Evolutionary conservation across 371 early-diverging fungal genomes (phyloP).

Genomic region (Entomophthora muscae): DNA sequence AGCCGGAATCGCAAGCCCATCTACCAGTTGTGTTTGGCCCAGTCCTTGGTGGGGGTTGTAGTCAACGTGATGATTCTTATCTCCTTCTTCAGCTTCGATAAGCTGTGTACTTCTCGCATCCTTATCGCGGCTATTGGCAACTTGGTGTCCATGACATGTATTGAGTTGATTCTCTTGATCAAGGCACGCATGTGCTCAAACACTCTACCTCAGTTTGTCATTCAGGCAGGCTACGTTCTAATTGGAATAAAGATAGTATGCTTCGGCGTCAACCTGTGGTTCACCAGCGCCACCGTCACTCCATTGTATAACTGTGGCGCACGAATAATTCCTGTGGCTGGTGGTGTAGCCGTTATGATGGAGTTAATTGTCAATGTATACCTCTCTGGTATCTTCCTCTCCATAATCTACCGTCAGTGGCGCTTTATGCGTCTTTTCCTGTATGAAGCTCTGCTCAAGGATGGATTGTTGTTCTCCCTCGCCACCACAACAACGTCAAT

Average conservation of each 20-base stretch:
- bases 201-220: not conserved
- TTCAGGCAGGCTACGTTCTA: not conserved
- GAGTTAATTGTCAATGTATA: slow-evolving; percentile 7
- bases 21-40: slow-evolving; percentile 8
- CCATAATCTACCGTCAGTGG: slow-evolving; percentile 8
- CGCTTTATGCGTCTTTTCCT: not conserved
- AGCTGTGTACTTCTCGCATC: slow-evolving; percentile 3
- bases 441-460: slow-evolving; percentile 5
- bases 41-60: slow-evolving; percentile 6
- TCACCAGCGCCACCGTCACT: slow-evolving; percentile 1
- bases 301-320: slow-evolving; percentile 8
- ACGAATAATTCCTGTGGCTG: not conserved
- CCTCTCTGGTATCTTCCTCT: slow-evolving; percentile 5
- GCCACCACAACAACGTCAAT: not conserved
- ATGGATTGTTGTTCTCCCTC: slow-evolving; percentile 5
- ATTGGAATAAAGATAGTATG: not conserved
- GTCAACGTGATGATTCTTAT: slow-evolving; percentile 7
- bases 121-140: slow-evolving; percentile 5
- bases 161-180: slow-evolving; percentile 9
- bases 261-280: slow-evolving; percentile 3
- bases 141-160: slow-evolving; percentile 9
- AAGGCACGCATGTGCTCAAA: slow-evolving; percentile 2
- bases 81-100: slow-evolving; percentile 9
- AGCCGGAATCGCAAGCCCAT: slow-evolving; percentile 27
- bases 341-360: not conserved